A percentile compares a stretch with the other conserved stretches of the same genome.
phyloP scores from a whole-genome alignment of 1,284 basidiomycete species.

The Tilletia setariae region DNA sequence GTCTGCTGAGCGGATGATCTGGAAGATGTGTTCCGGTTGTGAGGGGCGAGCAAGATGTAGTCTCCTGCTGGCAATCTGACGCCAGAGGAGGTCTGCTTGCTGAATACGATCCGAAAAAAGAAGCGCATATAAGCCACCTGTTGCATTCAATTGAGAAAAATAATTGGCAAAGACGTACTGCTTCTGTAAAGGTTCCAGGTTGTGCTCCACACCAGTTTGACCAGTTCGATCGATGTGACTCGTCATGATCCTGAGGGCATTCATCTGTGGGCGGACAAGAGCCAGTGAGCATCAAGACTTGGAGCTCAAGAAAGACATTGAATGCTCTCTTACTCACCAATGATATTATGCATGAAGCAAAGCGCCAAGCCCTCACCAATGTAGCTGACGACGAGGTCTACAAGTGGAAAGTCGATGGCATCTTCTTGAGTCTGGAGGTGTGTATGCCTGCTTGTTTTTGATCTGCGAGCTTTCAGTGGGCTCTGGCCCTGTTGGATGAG shows the following conservation, averaged over 20 bases:
- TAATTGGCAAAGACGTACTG: background rate
- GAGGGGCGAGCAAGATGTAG: constrained; percentile 15
- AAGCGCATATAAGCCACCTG: no score
- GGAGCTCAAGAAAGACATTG: background rate
- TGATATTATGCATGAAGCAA: constrained; percentile 89
- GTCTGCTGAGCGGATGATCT: constrained; percentile 65
- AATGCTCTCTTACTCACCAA: constrained; percentile 48
- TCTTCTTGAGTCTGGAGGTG: background rate
- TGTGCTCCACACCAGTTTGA: constrained; percentile 89
- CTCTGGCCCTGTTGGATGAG: background rate
- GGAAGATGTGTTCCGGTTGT: constrained; percentile 66
- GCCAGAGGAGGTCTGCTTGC: constrained; percentile 35
- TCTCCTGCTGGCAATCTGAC: constrained; percentile 23
- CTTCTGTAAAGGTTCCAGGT: background rate
- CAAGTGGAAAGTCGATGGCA: constrained; percentile 71
- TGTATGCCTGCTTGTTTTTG: constrained; percentile 33
- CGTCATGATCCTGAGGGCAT: constrained; percentile 75
- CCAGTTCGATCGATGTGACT: constrained; percentile 73
- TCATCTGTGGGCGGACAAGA: constrained; percentile 57
- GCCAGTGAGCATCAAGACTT: background rate
- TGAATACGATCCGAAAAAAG: background rate
- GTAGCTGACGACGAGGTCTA: constrained; percentile 92
- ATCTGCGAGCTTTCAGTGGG: no score
- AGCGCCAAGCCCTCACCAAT: constrained; percentile 84
- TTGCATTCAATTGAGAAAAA: no score